Percentiles rank a stretch among this genome's conserved stretches.
These are phyloP conservation scores for Microstegium vimineum DNA, from an alignment of 176 grass and related monocot genomes.

Conservation along the genomic window DNA sequence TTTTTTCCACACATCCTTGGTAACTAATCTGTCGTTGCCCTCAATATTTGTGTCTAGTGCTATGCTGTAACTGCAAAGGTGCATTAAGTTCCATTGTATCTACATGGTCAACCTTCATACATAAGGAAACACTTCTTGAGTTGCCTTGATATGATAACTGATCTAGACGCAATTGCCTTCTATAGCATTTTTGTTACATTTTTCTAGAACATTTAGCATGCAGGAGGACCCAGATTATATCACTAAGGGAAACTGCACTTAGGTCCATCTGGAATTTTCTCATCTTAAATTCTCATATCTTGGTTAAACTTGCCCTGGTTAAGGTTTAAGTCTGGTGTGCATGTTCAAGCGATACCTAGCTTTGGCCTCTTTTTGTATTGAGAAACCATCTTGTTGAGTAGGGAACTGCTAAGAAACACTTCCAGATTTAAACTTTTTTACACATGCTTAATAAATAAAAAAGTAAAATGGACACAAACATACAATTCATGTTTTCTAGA, in stretches of 20 bases:
- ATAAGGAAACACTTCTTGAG: background rate
- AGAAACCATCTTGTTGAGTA: background rate
- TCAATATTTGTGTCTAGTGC: background rate
- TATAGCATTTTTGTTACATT: background rate
- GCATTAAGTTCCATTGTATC: background rate
- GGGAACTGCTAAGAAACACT: background rate
- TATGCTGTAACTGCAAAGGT: background rate
- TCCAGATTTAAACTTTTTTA: background rate
- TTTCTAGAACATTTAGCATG: background rate
- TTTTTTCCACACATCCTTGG: background rate
- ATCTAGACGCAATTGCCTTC: background rate
- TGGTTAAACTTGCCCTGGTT: background rate
- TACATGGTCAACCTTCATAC: background rate
- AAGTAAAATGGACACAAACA: background rate
- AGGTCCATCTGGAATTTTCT: background rate
- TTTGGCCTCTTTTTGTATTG: background rate
- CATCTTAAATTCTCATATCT: conserved; percentile 6
- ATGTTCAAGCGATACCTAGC: background rate
- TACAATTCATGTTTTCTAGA: background rate
- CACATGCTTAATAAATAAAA: background rate
- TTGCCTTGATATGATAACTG: background rate
- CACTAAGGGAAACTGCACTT: background rate
- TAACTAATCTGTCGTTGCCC: background rate
- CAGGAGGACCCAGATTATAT: background rate
- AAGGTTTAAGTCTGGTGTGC: background rate